Conservation (phyloP, 352 stramenopile species). For the Globisporangium apiculatum region DNA sequence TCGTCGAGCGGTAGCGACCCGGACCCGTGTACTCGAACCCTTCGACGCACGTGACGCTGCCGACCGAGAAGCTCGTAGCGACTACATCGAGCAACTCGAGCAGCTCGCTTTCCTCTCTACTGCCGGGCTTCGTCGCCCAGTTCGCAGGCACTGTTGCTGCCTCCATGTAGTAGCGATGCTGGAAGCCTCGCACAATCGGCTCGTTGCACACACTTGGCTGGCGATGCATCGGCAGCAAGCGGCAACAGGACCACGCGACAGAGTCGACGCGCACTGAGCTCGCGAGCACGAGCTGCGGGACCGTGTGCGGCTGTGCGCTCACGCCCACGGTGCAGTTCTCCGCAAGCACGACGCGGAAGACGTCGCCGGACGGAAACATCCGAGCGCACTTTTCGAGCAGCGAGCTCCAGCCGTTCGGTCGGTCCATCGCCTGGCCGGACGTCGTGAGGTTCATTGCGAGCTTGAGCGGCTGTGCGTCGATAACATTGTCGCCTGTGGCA, state of each 20-base stretch:
- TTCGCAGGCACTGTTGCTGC: too few relatives aligned
- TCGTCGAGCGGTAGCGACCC: conserved; percentile 12
- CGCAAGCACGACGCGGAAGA: conserved; percentile 16
- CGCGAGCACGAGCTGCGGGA: conserved; percentile 32
- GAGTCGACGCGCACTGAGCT: conserved; percentile 39
- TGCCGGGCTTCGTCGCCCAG: conserved; percentile 14
- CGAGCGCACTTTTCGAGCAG: conserved; percentile 42
- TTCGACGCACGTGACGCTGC: conserved; percentile 31
- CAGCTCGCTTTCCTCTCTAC: conserved; percentile 27
- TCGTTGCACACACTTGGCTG: conserved; percentile 47
- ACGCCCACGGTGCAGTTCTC: conserved; percentile 33
- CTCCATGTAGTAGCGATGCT: conserved; percentile 26
- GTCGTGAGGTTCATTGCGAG: conserved; percentile 3
- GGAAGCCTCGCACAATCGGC: conserved; percentile 37
- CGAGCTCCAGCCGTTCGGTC: conserved; percentile 28
- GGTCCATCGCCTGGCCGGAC: conserved; percentile 10
- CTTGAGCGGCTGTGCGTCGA: conserved; percentile 14
- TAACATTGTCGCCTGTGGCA: conserved; percentile 14
- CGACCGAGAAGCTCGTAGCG: conserved; percentile 30
- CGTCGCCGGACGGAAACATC: conserved; percentile 26
- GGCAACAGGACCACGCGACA: conserved; percentile 43
- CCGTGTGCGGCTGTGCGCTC: conserved; percentile 10
- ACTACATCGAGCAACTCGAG: conserved; percentile 39
- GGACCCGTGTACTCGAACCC: conserved; percentile 20
- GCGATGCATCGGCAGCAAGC: conserved; percentile 34